Conservation (phyloP, 2,329 filamentous ascomycete genomes). For the Diaporthe amygdali region DNA sequence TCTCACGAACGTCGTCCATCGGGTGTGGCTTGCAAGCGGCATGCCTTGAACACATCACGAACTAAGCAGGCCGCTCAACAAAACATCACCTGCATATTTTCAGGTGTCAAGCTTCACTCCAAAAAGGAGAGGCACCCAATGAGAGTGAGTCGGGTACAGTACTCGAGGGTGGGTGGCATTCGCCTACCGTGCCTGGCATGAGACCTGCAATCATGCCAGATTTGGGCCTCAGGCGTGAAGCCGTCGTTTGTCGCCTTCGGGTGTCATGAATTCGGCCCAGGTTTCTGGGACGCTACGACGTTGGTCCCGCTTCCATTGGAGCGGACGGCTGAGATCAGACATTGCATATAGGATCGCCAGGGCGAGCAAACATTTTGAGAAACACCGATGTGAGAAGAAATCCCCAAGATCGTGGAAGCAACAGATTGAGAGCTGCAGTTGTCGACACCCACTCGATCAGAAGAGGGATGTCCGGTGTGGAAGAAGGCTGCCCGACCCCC, state of each 20-base stretch:
- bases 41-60: neutral
- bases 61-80: neutral
- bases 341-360: neutral
- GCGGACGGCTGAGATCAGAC: neutral
- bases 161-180: constrained; percentile 16
- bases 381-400: neutral
- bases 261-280: neutral
- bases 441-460: neutral
- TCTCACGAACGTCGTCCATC: neutral
- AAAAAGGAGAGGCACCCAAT: neutral
- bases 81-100: constrained; percentile 1
- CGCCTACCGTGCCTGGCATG: constrained; percentile 15
- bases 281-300: neutral
- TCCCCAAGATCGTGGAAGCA: neutral
- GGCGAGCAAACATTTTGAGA: constrained; percentile 17
- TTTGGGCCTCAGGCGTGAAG: neutral
- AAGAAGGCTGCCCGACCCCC: constrained; percentile 22
- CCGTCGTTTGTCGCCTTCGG: neutral
- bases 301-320: neutral
- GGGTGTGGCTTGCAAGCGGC: neutral
- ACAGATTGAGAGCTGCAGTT: neutral
- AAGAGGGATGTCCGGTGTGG: constrained; percentile 20
- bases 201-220: neutral
- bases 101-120: neutral
- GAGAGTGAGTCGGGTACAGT: constrained; percentile 6